phyloP scores from a whole-genome alignment of 139 green algal species.

The Micractinium conductrix region DNA sequence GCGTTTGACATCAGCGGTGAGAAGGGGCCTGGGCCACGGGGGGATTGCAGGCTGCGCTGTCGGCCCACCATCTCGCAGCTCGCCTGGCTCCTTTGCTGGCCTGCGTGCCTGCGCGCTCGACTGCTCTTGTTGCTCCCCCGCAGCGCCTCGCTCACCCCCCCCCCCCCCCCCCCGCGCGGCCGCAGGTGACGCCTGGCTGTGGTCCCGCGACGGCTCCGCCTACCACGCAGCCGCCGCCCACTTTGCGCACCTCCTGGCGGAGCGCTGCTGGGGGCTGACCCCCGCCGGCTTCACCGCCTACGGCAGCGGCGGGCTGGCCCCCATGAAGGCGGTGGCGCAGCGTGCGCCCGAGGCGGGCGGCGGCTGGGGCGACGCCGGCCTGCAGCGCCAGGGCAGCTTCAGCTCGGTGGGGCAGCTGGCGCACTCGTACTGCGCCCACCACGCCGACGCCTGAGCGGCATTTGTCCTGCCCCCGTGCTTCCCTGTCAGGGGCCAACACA shows the following conservation, averaged over 20 bases:
- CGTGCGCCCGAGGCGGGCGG: neutral
- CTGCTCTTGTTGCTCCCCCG: neutral
- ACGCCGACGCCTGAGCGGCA: too few species aligned
- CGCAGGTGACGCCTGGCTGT: constrained; percentile 24
- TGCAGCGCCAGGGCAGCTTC: neutral
- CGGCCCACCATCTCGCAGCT: too few species aligned
- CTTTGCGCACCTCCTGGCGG: constrained; percentile 26
- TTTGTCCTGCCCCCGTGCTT: too few species aligned
- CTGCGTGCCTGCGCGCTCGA: too few species aligned
- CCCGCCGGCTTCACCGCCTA: neutral
- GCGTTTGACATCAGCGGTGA: constrained; percentile 22
- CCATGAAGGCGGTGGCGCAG: neutral
- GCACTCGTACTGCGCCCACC: too few species aligned
- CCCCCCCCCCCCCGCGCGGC: neutral
- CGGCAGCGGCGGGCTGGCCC: neutral
- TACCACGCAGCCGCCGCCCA: constrained; percentile 26
- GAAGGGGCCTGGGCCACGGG: too few species aligned
- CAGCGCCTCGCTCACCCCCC: neutral
- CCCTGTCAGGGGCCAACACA: too few species aligned
- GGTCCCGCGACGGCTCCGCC: constrained; percentile 4
- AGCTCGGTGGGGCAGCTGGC: constrained; percentile 6
- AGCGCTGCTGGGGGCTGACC: constrained; percentile 29
- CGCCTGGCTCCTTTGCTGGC: too few species aligned
- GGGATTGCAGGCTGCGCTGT: too few species aligned
- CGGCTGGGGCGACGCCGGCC: neutral